These are phyloP conservation scores for Pseudonectria foliicola DNA, from an alignment of 2,329 filamentous ascomycete species.

Conservation along the genomic window DNA sequence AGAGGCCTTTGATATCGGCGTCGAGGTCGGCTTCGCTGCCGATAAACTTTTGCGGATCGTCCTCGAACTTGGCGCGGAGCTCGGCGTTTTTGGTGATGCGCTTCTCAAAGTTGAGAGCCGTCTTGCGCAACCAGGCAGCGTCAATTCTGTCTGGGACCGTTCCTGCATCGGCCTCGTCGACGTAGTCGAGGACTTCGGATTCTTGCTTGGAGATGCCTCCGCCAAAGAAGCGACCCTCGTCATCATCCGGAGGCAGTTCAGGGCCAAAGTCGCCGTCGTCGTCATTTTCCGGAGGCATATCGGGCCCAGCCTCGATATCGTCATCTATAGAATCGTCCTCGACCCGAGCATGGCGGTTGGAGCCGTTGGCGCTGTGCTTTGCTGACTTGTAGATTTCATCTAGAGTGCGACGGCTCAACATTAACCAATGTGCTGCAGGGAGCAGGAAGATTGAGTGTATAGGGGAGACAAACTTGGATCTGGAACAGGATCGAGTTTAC, in stretches of 20 bases:
- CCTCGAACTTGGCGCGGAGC: slow-evolving; percentile 76
- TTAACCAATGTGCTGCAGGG: slow-evolving; percentile 1
- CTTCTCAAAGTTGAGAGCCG: slow-evolving; percentile 79
- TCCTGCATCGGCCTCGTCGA: slow-evolving; percentile 50
- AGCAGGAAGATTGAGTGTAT: background rate
- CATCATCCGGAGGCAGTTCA: slow-evolving; percentile 44
- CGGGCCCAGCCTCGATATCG: slow-evolving; percentile 42
- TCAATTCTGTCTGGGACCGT: slow-evolving; percentile 68
- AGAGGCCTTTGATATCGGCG: slow-evolving; percentile 76
- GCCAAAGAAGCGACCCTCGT: slow-evolving; percentile 93
- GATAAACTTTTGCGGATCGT: slow-evolving; percentile 77
- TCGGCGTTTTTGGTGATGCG: slow-evolving; percentile 88
- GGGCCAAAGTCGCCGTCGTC: slow-evolving; percentile 43
- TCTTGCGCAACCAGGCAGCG: slow-evolving; percentile 71
- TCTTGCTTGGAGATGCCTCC: slow-evolving; percentile 79
- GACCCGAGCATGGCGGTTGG: slow-evolving; percentile 39
- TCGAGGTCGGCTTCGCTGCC: slow-evolving; percentile 83
- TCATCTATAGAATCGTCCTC: slow-evolving; percentile 39
- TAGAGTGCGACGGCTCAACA: slow-evolving; percentile 18
- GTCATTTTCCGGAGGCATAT: slow-evolving; percentile 43
- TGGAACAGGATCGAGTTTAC: slow-evolving; percentile 54
- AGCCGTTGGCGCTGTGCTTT: slow-evolving; percentile 40
- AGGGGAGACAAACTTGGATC: slow-evolving; percentile 50
- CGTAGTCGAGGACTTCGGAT: slow-evolving; percentile 77
- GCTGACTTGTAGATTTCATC: slow-evolving; percentile 59